Base-by-base conservation (phyloP, 352 stramenopile species). In the Blastocystis sp. region DNA sequence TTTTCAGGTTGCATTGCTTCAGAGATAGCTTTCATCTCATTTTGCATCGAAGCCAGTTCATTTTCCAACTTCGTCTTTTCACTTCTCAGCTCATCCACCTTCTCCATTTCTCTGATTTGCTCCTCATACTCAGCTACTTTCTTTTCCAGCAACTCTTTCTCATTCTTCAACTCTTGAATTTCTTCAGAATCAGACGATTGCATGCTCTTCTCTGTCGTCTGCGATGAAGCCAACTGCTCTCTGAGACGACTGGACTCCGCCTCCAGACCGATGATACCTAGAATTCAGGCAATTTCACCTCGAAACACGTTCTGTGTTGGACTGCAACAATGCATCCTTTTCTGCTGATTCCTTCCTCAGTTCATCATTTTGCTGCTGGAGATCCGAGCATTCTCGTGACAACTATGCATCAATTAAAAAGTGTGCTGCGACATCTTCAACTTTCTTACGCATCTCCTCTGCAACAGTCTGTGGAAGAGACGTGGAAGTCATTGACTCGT, bases 231-330 rank as follows among this genome's bases (percentile, higher is more conserved):
- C 65, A 53, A 39, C 11, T 20, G 20, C 13, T 76, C 65, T 26
- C 9, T 54, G n/a, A 59, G 30, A 41, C 30, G 20, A 41, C 45
- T 47, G 16, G 65, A n/a, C 50, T 81, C 70, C 50, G 70, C 70
- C 16, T 81, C n/a, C 50, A 81, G 45, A 5, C n/a, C 20, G 26
- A 81, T 64, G 4, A 81, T 41, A 3, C 43, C 70, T 81, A 65
- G 11, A 63, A n/a, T 13, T 63, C 7, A 64, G 18, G 13, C 16
- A 13, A 66, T 18, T 24, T 41, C 20, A 45, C 30, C 34, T 34
- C 13, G n/a, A 4, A 64, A 34, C 41, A 81, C 70, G 70, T 41
- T 81, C 20, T n/a, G 70, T 81, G 39, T 64, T 81, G 20, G 24
- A 16, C 7, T 3, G 16, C 18, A 81, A 24, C 6, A 81, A 47